These are phyloP conservation scores for Rhizophlyctis rosea DNA, from an alignment of 192 early-diverging fungal species.

Conservation along the genomic window DNA sequence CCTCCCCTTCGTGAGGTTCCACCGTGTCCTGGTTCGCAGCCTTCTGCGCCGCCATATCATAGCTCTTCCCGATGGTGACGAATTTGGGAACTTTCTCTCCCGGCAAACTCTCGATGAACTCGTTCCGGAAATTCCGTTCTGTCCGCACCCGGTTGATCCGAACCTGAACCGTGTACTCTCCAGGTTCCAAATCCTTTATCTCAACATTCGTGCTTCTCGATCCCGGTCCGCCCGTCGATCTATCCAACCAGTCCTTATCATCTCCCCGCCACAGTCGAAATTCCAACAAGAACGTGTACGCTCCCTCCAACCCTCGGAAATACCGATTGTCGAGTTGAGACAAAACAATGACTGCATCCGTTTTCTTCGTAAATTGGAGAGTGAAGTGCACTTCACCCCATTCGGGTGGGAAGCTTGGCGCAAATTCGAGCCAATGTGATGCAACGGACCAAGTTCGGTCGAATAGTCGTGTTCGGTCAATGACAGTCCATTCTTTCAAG, in stretches of 20 bases:
- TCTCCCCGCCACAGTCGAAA: background rate
- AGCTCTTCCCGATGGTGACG: background rate
- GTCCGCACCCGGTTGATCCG: background rate
- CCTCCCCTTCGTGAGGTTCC: background rate
- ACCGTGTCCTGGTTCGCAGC: background rate
- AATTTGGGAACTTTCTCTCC: background rate
- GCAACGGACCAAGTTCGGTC: slow-evolving; percentile 27
- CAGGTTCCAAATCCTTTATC: background rate
- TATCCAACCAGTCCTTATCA: background rate
- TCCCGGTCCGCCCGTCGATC: background rate
- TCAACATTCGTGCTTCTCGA: background rate
- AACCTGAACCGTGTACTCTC: background rate
- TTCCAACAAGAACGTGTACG: background rate
- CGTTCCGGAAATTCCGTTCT: background rate
- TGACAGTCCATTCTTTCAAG: slow-evolving; percentile 22
- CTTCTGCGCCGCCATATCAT: background rate
- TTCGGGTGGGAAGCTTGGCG: slow-evolving; percentile 14
- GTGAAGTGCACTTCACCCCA: slow-evolving; percentile 11
- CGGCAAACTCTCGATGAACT: background rate
- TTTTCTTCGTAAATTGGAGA: slow-evolving; percentile 1
- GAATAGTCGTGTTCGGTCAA: slow-evolving; percentile 20
- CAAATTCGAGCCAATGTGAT: slow-evolving; percentile 14
- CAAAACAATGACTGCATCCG: slow-evolving; percentile 17
- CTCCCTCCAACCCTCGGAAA: slow-evolving; percentile 17
- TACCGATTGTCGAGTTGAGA: slow-evolving; percentile 27